A percentile compares a stretch with the other conserved stretches of the same genome.
phyloP scores from a whole-genome alignment of 805 yeast species.

The Vanderwaltozyma verrucispora region DNA sequence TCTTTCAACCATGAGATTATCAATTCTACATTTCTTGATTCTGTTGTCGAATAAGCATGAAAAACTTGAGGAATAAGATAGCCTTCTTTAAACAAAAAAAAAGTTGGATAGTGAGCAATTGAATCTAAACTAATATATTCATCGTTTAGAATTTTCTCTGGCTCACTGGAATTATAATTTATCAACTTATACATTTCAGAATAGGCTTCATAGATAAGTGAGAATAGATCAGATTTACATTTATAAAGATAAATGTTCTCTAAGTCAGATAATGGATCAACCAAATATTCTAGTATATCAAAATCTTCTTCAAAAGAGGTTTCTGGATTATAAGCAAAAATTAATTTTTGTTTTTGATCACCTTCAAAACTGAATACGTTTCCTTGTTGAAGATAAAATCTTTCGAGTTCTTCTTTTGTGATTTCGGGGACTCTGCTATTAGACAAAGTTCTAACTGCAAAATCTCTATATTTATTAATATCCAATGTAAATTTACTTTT shows the following conservation, averaged over 20 bases:
- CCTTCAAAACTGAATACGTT: slow-evolving; percentile 1
- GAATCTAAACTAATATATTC: slow-evolving; percentile 41
- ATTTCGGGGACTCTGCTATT: slow-evolving; percentile 35
- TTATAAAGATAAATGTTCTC: slow-evolving; percentile 47
- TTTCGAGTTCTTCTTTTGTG: slow-evolving; percentile 5
- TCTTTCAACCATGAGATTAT: slow-evolving; percentile 41
- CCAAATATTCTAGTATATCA: slow-evolving; percentile 46
- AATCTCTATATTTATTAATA: slow-evolving; percentile 30
- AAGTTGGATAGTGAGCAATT: slow-evolving; percentile 50
- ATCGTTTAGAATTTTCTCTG: slow-evolving; percentile 24
- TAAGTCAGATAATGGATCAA: slow-evolving; percentile 49
- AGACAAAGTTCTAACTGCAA: slow-evolving; percentile 38
- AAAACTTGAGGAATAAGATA: slow-evolving; percentile 41
- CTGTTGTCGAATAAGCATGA: slow-evolving; percentile 55
- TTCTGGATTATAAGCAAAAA: slow-evolving; percentile 42
- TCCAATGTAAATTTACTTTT: slow-evolving; percentile 17
- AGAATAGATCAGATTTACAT: slow-evolving; percentile 38
- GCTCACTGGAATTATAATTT: slow-evolving; percentile 31
- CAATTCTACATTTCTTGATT: slow-evolving; percentile 40
- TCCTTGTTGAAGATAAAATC: slow-evolving; percentile 11
- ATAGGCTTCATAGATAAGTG: slow-evolving; percentile 30
- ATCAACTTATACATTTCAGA: slow-evolving; percentile 29
- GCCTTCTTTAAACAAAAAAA: slow-evolving; percentile 50
- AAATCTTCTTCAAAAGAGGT: slow-evolving; percentile 47
- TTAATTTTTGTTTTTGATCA: slow-evolving; percentile 32